Percentiles rank a stretch among this genome's conserved stretches.
phyloP scores from a whole-genome alignment of 805 yeast genomes.

The Schwanniomyces vanrijiae region DNA sequence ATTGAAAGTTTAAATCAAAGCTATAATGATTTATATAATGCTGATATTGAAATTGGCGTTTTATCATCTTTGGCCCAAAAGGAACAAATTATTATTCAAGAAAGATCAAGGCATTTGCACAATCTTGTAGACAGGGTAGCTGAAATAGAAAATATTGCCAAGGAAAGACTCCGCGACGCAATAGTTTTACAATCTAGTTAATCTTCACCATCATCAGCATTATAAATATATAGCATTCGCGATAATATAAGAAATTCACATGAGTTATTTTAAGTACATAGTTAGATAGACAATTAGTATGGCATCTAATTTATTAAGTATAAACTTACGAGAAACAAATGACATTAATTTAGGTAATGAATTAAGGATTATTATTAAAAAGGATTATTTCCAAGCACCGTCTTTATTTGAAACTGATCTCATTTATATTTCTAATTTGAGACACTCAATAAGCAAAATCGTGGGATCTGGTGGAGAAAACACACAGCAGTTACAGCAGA shows the following conservation, averaged over 20 bases:
- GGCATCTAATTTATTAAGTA: constrained; percentile 42
- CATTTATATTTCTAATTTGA: constrained; percentile 36
- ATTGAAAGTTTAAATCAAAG: constrained; percentile 7
- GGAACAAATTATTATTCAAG: constrained; percentile 19
- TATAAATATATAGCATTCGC: not conserved
- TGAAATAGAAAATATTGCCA: constrained; percentile 11
- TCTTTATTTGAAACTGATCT: constrained; percentile 31
- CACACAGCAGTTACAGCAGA: constrained; percentile 9
- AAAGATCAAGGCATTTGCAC: constrained; percentile 19
- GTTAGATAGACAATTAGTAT: constrained; percentile 2
- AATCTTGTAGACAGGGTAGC: constrained; percentile 21
- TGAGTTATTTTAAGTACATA: no score
- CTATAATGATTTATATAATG: constrained; percentile 11
- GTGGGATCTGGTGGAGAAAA: constrained; percentile 26
- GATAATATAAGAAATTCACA: not conserved
- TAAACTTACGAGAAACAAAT: constrained; percentile 52
- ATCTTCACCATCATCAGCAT: not conserved
- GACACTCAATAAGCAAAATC: constrained; percentile 41
- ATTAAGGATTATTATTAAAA: constrained; percentile 44
- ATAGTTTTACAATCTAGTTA: not conserved
- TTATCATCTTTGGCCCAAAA: constrained; percentile 7
- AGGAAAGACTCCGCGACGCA: constrained; percentile 8
- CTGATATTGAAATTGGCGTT: constrained; percentile 15
- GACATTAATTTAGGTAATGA: constrained; percentile 39
- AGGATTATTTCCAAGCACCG: constrained; percentile 44